Percentiles rank a stretch among this genome's conserved stretches.
phyloP scores from a whole-genome alignment of 2,329 filamentous ascomycete genomes.

The Sclerotinia minor region DNA sequence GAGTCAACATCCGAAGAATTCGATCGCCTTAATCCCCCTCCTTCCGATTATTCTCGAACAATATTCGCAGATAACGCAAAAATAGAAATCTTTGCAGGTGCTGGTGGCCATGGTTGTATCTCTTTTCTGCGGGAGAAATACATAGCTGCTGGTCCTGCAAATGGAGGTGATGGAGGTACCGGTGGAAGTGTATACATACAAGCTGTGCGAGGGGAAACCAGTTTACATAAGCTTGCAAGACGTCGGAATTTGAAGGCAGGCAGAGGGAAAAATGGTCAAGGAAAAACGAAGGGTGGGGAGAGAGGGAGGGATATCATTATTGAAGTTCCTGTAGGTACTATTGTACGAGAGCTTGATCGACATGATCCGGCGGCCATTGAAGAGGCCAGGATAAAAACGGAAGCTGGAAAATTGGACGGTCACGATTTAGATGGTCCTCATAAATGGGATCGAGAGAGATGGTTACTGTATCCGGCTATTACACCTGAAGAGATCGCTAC shows the following conservation, averaged over 20 bases:
- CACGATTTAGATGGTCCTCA: slow-evolving; percentile 40
- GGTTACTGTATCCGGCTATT: slow-evolving; percentile 82
- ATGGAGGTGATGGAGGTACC: slow-evolving; percentile 90
- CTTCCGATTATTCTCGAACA: slow-evolving; percentile 79
- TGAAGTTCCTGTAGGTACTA: slow-evolving; percentile 87
- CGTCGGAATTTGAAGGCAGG: slow-evolving; percentile 73
- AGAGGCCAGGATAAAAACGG: slow-evolving; percentile 46
- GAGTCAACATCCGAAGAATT: slow-evolving; percentile 33
- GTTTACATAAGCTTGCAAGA: slow-evolving; percentile 85
- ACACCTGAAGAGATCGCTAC: slow-evolving; percentile 67
- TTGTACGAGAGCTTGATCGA: slow-evolving; percentile 79
- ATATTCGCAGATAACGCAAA: slow-evolving; percentile 86
- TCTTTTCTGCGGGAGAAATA: slow-evolving; percentile 93
- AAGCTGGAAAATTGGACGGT: slow-evolving; percentile 45
- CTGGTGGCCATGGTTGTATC: slow-evolving; percentile 88
- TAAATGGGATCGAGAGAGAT: slow-evolving; percentile 63
- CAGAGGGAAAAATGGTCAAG: slow-evolving; percentile 75
- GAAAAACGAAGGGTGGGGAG: slow-evolving; percentile 70
- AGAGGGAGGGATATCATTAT: slow-evolving; percentile 86
- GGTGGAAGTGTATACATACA: slow-evolving; percentile 95
- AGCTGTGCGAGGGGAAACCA: slow-evolving; percentile 86
- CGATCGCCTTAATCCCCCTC: slow-evolving; percentile 73
- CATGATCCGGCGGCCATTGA: slow-evolving; percentile 76
- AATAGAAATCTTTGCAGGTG: slow-evolving; percentile 74
- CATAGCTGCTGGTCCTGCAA: slow-evolving; percentile 82